Conservation (phyloP, 2,329 filamentous ascomycete genomes). For the Verticillium albo-atrum region DNA sequence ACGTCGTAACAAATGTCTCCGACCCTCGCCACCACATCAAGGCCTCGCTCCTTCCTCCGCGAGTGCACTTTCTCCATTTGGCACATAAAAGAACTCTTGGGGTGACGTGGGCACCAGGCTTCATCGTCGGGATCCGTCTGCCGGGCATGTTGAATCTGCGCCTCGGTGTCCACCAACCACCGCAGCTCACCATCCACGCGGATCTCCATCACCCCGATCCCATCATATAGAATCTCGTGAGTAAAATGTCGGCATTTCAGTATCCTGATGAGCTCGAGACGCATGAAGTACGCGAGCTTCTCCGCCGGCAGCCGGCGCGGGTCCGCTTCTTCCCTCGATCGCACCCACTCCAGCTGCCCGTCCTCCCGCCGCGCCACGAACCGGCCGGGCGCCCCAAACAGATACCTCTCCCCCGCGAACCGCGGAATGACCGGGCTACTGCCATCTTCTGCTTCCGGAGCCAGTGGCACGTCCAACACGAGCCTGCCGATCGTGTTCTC, state of each 20-base stretch:
- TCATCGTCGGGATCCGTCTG: too few species aligned
- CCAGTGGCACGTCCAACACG: slow-evolving; percentile 9
- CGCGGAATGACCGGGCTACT: too few species aligned
- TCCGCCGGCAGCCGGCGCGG: slow-evolving; percentile 9
- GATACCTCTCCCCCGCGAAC: too few species aligned
- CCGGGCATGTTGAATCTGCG: too few species aligned
- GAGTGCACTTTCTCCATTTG: too few species aligned
- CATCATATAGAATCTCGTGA: slow-evolving; percentile 8
- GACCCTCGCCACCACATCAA: too few species aligned
- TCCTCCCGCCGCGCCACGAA: not conserved
- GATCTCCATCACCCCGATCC: slow-evolving; percentile 10
- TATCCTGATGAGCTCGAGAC: slow-evolving; percentile 5
- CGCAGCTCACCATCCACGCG: slow-evolving; percentile 11
- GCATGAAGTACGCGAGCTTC: slow-evolving; percentile 13
- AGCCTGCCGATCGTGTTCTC: slow-evolving; percentile 8
- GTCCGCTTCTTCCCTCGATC: not conserved
- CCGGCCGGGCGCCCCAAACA: not conserved
- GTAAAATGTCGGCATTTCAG: slow-evolving; percentile 3
- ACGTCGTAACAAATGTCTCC: not conserved
- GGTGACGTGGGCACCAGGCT: too few species aligned
- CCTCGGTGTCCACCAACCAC: slow-evolving; percentile 9
- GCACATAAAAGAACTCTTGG: too few species aligned
- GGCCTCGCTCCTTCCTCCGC: not conserved
- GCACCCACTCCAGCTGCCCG: not conserved
- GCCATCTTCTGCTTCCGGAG: slow-evolving; percentile 3